Evolutionary conservation across 768 basidiomycete genomes (phyloP).

Genomic region (Lactarius hengduanensis): DNA sequence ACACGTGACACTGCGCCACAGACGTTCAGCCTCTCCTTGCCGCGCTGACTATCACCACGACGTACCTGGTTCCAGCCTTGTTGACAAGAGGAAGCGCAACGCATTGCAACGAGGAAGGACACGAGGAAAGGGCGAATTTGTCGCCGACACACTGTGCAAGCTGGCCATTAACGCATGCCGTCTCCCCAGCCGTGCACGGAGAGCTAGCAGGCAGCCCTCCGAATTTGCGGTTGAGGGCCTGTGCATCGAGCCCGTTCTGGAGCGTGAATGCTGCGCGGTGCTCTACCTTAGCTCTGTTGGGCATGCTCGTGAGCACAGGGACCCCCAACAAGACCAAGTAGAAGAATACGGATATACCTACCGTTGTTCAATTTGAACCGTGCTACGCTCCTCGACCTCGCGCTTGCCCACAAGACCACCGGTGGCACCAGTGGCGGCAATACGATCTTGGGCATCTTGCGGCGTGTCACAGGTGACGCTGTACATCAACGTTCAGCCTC

Average conservation of each 20-base stretch:
- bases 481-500: background rate
- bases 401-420: conserved; percentile 26
- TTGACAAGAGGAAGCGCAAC: conserved; percentile 37
- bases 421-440: conserved; percentile 29
- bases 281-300: background rate
- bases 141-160: conserved; percentile 31
- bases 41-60: background rate
- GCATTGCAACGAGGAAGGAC: conserved; percentile 26
- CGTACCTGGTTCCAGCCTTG: conserved; percentile 34
- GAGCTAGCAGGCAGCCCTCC: conserved; percentile 31
- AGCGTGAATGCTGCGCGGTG: conserved; percentile 28
- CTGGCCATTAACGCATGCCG: conserved; percentile 22
- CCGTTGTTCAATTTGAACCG: background rate
- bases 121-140: conserved; percentile 27
- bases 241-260: conserved; percentile 31
- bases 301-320: background rate
- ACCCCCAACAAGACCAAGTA: background rate
- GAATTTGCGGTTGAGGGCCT: conserved; percentile 32
- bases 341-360: background rate
- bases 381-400: conserved; percentile 10
- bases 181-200: conserved; percentile 38
- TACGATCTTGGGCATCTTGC: conserved; percentile 29
- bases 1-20: conserved; percentile 32
- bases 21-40: background rate
- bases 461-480: conserved; percentile 30